Percentiles rank a stretch among this genome's conserved stretches.
These are phyloP conservation scores for Bipolaris zeicola DNA, from an alignment of 2,329 filamentous ascomycete genomes.

Conservation along the genomic window DNA sequence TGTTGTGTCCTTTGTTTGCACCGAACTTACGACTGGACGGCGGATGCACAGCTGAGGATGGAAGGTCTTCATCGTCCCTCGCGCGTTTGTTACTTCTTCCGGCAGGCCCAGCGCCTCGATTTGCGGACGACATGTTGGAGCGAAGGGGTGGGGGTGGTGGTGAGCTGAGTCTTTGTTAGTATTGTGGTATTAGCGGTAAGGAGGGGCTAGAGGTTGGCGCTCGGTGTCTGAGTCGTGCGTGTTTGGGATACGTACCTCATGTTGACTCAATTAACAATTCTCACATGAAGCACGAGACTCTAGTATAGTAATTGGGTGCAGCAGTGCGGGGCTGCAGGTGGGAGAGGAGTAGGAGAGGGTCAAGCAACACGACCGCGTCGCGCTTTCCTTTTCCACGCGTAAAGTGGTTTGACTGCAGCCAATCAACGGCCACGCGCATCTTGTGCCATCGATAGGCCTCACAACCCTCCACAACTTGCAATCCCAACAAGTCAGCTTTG, in stretches of 20 bases:
- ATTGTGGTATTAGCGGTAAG: constrained; percentile 18
- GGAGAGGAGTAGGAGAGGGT: constrained; percentile 10
- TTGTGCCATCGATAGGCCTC: constrained; percentile 7
- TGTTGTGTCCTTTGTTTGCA: constrained; percentile 7
- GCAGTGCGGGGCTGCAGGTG: constrained; percentile 11
- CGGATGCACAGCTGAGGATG: constrained; percentile 62
- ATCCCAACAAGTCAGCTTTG: not conserved
- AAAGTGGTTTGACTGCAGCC: constrained; percentile 25
- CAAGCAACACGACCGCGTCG: constrained; percentile 22
- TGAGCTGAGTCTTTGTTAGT: constrained; percentile 59
- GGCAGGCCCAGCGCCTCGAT: constrained; percentile 67
- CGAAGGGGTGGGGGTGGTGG: constrained; percentile 66
- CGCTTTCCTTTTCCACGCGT: constrained; percentile 24
- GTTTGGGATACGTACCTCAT: constrained; percentile 28
- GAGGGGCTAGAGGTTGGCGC: constrained; percentile 25
- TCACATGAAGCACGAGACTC: constrained; percentile 1
- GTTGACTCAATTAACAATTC: constrained; percentile 11
- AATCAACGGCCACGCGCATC: constrained; percentile 21
- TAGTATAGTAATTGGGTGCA: not conserved
- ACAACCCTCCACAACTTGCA: not conserved
- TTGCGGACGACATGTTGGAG: constrained; percentile 80
- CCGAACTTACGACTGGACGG: constrained; percentile 66
- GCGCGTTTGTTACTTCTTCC: constrained; percentile 68
- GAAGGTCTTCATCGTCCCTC: constrained; percentile 66
- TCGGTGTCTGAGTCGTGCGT: constrained; percentile 5